Base-by-base conservation (phyloP, 352 stramenopile species). In the Globisporangium camurandrum region DNA sequence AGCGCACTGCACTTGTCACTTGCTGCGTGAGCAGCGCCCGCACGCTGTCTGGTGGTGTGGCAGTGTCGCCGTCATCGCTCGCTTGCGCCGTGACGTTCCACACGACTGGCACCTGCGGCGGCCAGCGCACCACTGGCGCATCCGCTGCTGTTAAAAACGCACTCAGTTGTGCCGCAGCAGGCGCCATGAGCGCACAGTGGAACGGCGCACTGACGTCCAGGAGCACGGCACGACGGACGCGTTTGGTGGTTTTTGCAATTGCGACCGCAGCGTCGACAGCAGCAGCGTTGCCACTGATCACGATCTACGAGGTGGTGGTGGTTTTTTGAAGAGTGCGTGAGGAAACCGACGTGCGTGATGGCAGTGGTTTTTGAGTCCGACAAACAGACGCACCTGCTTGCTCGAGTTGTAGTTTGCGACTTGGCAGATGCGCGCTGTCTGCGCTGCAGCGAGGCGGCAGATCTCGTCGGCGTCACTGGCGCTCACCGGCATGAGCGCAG, bases 331-430 rank as follows among this genome's bases (percentile, higher is more conserved):
- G n/a, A n/a, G n/a, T n/a, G n/a, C n/a, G n/a, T n/a, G n/a, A n/a
- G n/a, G n/a, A n/a, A n/a, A n/a, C n/a, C n/a, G n/a, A n/a, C n/a
- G n/a, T n/a, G n/a, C n/a, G n/a, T n/a, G n/a, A n/a, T n/a, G 22
- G 31, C n/a, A 41, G 34, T 26, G 6, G n/a, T n/a, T n/a, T n/a
- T 38, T 28, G 30, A 14, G 30, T 34, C 30, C 30, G 30, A 34
- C 27, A 23, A 8, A 16, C 14, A 11, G 19, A 12, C 44, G 10
- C 26, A 77, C 77, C 71, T 95, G 84, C 63, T 88, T 89, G 59
- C 58, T 86, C 10, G 79, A 92, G 67, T 95, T 95, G 67, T 91
- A 89, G 66, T 95, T 95, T 53, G 84, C 82, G 34, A 93, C 80
- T 52, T 86, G 64, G 53, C 83, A 93, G 7, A 82, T 66, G 31